A percentile compares a stretch with the other conserved stretches of the same genome.
phyloP scores from a whole-genome alignment of 176 grass and related monocot genomes.

The Juncus effusus region DNA sequence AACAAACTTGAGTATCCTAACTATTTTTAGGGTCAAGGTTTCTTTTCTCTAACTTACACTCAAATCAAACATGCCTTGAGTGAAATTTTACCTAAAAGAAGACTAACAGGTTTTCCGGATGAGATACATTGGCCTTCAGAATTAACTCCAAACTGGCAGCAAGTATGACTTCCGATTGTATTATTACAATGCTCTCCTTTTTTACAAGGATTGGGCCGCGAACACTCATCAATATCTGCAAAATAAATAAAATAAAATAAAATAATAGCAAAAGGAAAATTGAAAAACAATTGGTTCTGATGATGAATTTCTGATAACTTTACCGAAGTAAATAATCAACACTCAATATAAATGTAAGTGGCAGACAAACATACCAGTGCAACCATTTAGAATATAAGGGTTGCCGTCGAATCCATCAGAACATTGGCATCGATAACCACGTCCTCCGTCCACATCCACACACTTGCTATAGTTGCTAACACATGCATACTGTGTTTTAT shows the following conservation, averaged over 20 bases:
- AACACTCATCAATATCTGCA: slow-evolving; percentile 36
- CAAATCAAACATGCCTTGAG: too few species aligned
- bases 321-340: not conserved
- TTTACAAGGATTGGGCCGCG: not conserved
- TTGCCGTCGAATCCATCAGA: slow-evolving; percentile 21
- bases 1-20: too few species aligned
- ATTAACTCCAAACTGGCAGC: not conserved
- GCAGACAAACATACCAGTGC: slow-evolving; percentile 13
- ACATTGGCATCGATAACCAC: slow-evolving; percentile 44
- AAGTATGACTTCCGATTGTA: not conserved
- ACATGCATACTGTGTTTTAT: not conserved
- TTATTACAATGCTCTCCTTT: not conserved
- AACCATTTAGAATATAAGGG: slow-evolving; percentile 31
- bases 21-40: too few species aligned
- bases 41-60: too few species aligned
- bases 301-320: not conserved
- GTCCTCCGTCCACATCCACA: not conserved
- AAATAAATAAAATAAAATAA: not conserved
- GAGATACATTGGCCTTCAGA: too few species aligned
- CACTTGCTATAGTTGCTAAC: not conserved
- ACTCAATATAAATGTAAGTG: not conserved
- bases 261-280: not conserved
- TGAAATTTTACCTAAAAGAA: not conserved
- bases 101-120: not conserved
- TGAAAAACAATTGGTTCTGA: not conserved